phyloP scores from a whole-genome alignment of 1,284 basidiomycete species.

The Austropuccinia psidii region DNA sequence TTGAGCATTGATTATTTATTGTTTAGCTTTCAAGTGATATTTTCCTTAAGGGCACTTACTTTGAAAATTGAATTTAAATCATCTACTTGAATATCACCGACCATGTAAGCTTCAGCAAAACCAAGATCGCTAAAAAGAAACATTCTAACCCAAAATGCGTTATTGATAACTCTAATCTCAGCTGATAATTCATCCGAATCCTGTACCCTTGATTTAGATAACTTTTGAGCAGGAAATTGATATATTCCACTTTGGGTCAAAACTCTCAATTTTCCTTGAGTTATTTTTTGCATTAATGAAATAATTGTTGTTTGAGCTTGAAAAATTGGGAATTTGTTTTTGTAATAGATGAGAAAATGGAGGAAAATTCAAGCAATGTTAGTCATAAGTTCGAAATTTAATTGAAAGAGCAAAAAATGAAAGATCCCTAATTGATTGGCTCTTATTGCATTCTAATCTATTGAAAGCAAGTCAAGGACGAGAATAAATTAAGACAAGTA shows the following conservation, averaged over 20 bases:
- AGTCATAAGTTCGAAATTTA: no score
- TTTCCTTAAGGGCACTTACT: slow-evolving; percentile 51
- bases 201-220: slow-evolving; percentile 5
- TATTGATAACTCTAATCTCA: slow-evolving; percentile 59
- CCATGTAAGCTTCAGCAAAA: slow-evolving; percentile 82
- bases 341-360: no score
- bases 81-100: slow-evolving; percentile 64
- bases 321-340: not conserved
- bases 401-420: no score
- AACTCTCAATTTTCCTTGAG: slow-evolving; percentile 52
- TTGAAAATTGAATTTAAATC: slow-evolving; percentile 69
- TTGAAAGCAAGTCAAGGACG: no score
- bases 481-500: no score
- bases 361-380: no score
- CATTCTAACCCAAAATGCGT: slow-evolving; percentile 69
- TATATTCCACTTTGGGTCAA: slow-evolving; percentile 47
- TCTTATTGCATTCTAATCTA: no score
- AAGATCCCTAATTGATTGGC: no score
- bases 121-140: slow-evolving; percentile 63
- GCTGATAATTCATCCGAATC: slow-evolving; percentile 47
- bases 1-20: not conserved
- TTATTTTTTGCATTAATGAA: slow-evolving; percentile 53
- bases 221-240: slow-evolving; percentile 50
- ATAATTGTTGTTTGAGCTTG: slow-evolving; percentile 37
- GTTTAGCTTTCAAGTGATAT: not conserved